phyloP scores from a whole-genome alignment of 805 yeast species.

The Cyberlindnera xylosilytica region DNA sequence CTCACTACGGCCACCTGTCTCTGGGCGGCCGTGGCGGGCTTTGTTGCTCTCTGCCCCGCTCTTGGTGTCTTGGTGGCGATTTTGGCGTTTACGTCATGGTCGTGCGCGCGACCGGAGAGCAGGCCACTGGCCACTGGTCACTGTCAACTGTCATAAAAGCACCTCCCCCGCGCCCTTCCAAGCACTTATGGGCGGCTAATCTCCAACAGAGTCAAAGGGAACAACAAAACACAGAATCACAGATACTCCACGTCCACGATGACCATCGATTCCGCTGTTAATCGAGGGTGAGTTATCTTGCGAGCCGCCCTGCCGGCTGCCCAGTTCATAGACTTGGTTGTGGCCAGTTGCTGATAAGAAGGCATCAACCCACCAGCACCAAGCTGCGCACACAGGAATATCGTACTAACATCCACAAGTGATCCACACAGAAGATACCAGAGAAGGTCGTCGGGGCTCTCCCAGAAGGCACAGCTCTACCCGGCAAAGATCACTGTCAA shows the following conservation, averaged over 20 bases:
- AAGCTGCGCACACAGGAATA: background rate
- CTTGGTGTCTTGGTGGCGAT: background rate
- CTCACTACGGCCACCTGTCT: no score
- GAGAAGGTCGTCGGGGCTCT: slow-evolving; percentile 17
- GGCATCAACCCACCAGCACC: background rate
- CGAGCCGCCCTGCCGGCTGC: no score
- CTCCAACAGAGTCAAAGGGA: no score
- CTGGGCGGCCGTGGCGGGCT: no score
- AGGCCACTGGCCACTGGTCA: no score
- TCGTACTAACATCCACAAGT: slow-evolving; percentile 5
- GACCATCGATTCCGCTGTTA: background rate
- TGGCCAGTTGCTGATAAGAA: no score
- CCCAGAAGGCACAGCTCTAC: slow-evolving; percentile 23
- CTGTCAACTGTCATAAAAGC: no score
- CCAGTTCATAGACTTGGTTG: no score
- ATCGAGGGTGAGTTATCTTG: background rate
- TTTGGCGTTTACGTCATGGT: background rate
- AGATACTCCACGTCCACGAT: background rate
- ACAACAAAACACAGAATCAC: background rate
- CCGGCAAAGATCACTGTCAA: slow-evolving; percentile 34
- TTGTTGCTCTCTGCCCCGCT: no score
- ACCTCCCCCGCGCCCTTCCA: background rate
- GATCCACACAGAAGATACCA: slow-evolving; percentile 6
- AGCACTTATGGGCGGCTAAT: slow-evolving; percentile 1
- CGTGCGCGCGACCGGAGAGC: slow-evolving; percentile 1